Evolutionary conservation across 306 rosid species (phyloP).

Genomic region (Trifolium repens): DNA sequence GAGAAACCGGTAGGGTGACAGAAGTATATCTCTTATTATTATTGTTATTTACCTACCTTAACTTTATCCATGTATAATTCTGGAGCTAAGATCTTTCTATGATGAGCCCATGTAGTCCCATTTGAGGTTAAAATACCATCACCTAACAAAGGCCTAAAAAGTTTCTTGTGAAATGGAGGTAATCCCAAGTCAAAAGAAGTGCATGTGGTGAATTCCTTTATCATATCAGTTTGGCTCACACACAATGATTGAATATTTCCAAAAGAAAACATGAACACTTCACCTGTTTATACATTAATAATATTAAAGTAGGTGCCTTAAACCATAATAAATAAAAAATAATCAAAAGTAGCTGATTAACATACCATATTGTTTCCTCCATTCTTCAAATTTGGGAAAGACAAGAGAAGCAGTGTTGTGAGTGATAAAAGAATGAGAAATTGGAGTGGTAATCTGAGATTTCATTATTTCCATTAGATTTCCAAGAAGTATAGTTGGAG

Average conservation of each 20-base stretch:
- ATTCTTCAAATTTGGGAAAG: conserved; percentile 47
- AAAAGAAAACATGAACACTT: conserved; percentile 49
- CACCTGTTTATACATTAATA: conserved; percentile 29
- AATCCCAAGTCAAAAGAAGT: conserved; percentile 55
- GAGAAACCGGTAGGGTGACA: too few species aligned
- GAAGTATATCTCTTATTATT: too few species aligned
- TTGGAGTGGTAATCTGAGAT: conserved; percentile 6
- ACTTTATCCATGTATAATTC: conserved; percentile 58
- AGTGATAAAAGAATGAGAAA: background rate
- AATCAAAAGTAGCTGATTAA: too few species aligned
- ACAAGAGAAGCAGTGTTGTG: conserved; percentile 46
- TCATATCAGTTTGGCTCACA: conserved; percentile 44
- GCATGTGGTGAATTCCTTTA: conserved; percentile 46
- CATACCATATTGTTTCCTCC: conserved; percentile 51
- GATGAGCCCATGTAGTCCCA: conserved; percentile 50
- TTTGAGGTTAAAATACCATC: conserved; percentile 53
- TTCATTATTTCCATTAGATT: conserved; percentile 49
- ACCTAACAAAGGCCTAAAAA: conserved; percentile 53
- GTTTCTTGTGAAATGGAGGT: conserved; percentile 44
- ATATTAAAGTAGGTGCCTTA: background rate
- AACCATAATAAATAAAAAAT: too few species aligned
- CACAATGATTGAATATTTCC: conserved; percentile 51
- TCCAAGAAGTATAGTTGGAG: conserved; percentile 49
- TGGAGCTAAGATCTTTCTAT: conserved; percentile 59
- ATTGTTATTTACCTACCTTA: conserved; percentile 53